Evolutionary conservation across 2,329 filamentous ascomycete genomes (phyloP).

Genomic region (Penicillium sp.): DNA sequence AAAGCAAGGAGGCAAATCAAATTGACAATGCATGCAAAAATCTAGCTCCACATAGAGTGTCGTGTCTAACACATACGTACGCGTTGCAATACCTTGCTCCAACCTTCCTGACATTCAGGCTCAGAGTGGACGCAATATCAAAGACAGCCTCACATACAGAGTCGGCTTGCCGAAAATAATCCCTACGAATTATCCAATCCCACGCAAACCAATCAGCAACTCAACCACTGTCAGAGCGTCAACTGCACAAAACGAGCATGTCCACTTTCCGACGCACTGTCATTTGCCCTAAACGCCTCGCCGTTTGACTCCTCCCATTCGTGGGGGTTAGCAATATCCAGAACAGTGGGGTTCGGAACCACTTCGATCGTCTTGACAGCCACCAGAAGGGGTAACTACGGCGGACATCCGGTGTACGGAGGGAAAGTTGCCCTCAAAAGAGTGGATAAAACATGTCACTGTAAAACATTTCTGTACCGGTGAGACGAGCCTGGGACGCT

Average conservation of each 20-base stretch:
- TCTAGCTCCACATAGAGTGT: not conserved
- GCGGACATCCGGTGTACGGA: not conserved
- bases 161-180: conserved; percentile 1
- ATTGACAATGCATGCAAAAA: no score
- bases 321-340: not conserved
- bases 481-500: conserved; percentile 21
- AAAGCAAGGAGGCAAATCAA: not conserved
- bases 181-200: not conserved
- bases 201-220: not conserved
- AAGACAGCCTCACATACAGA: not conserved
- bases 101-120: not conserved
- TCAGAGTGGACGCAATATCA: not conserved
- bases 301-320: conserved; percentile 4
- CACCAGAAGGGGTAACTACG: conserved; percentile 10
- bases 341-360: conserved; percentile 1
- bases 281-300: not conserved
- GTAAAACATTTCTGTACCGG: conserved; percentile 25
- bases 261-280: conserved; percentile 1
- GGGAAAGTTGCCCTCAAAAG: not conserved
- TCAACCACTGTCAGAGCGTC: not conserved
- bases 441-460: not conserved
- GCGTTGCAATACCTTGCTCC: not conserved
- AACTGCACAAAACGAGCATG: not conserved
- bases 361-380: not conserved
- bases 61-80: not conserved